Evolutionary conservation across 2,329 filamentous ascomycete species (phyloP), one percentile per base, ranked within the genome.

Genomic region (Neofusicoccum ribis): DNA sequence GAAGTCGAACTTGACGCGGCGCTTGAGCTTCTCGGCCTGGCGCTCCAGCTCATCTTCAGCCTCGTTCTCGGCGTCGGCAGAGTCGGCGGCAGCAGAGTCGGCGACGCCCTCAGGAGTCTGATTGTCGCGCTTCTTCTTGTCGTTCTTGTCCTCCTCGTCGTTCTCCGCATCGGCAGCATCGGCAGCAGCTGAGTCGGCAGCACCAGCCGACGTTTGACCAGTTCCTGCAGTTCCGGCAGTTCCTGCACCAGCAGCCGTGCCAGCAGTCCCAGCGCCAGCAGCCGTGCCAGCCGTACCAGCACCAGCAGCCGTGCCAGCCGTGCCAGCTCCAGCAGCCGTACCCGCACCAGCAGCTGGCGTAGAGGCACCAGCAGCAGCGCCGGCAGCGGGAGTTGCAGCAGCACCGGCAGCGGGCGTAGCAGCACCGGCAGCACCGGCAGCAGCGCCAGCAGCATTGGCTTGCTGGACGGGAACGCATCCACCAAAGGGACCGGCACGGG

Each of bases 401-500:
- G 46, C 58, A 39, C 62, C 63, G 58, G 63, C 37, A 43, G 49
- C 52, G n/a, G 27, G 27, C 1, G 27, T 31, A 31, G 27, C 27
- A 0, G 27, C 27, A 39, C 62, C 63, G 60, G 27, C 27, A 1
- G 27, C 27, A 31, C 58, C 65, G 23, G 70, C 64, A 50, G 70
- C 64, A 27, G 66, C 70, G 17, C 65, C 66, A 44, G 66, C 60
- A 49, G 43, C 60, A 14, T 39, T 36, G 31, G 70, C 72, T 76
- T 81, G 83, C 74, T 87, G 85, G 7, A 87, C 81, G 12, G 85
- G 84, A 17, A 88, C 82, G 68, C 86, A 84, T 52, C 85, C 86
- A 63, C 87, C 87, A 70, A 89, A 89, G 36, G 87, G 87, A 14
- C 87, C 86, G 43, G 86, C 86, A 63, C 81, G 77, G 39, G 86